A percentile compares a stretch with the other conserved stretches of the same genome.
These are phyloP conservation scores for Camillea tinctor DNA, from an alignment of 2,329 filamentous ascomycete genomes.

Conservation along the genomic window DNA sequence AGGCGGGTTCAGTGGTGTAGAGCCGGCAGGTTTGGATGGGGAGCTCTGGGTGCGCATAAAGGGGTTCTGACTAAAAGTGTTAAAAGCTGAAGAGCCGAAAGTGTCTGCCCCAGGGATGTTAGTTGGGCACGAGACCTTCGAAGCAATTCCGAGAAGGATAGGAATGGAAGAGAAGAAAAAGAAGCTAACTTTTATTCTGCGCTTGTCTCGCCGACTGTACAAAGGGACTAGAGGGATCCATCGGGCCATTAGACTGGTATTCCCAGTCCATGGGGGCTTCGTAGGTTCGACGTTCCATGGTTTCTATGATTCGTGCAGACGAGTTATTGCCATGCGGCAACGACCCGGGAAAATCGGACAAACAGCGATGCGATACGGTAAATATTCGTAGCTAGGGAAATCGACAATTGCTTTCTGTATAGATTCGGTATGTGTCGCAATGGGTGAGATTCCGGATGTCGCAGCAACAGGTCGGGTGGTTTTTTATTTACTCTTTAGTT, in stretches of 20 bases:
- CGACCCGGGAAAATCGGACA: background rate
- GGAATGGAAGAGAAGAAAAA: background rate
- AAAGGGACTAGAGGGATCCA: slow-evolving; percentile 63
- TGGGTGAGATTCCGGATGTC: background rate
- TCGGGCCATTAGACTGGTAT: slow-evolving; percentile 56
- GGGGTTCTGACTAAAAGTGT: slow-evolving; percentile 35
- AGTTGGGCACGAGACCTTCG: slow-evolving; percentile 10
- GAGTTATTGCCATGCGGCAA: background rate
- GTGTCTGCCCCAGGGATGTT: slow-evolving; percentile 27
- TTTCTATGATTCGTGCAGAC: background rate
- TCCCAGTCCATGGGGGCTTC: slow-evolving; percentile 68
- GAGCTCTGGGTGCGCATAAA: slow-evolving; percentile 28
- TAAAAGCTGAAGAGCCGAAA: slow-evolving; percentile 39
- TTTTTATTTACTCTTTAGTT: background rate
- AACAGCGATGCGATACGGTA: background rate
- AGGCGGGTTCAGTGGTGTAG: slow-evolving; percentile 28
- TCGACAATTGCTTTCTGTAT: background rate
- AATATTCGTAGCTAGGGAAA: background rate
- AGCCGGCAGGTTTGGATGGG: slow-evolving; percentile 30
- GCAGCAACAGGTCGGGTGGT: background rate
- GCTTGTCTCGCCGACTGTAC: slow-evolving; percentile 47
- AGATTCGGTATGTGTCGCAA: background rate
- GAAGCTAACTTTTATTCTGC: slow-evolving; percentile 41
- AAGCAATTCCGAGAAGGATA: background rate
- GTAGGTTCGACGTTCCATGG: slow-evolving; percentile 55